Evolutionary conservation across 140 eudicot genomes (phyloP).

Genomic region (Erigeron philadelphicus): DNA sequence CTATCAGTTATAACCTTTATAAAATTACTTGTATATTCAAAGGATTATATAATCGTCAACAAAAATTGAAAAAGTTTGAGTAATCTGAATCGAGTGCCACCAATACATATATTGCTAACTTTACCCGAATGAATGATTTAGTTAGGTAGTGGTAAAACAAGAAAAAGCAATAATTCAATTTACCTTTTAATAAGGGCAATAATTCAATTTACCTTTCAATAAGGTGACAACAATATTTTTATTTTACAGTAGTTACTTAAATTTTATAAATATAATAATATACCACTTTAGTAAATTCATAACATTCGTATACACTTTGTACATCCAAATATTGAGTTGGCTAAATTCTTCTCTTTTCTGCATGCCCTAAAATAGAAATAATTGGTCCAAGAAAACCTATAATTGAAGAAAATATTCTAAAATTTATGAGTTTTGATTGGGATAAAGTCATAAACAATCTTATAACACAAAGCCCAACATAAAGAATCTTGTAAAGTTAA

Average conservation of each 20-base stretch:
- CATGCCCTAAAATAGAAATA: slow-evolving; percentile 25
- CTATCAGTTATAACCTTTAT: no score
- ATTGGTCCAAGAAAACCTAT: slow-evolving; percentile 7
- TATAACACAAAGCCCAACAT: slow-evolving; percentile 21
- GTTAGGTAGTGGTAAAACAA: slow-evolving; percentile 23
- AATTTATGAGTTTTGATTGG: slow-evolving; percentile 13
- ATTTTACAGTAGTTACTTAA: background rate
- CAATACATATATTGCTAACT: slow-evolving; percentile 24
- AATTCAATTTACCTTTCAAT: slow-evolving; percentile 1
- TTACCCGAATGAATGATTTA: slow-evolving; percentile 13
- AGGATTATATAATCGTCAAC: no score
- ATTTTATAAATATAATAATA: background rate
- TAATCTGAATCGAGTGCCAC: slow-evolving; percentile 9
- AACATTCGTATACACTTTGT: slow-evolving; percentile 1
- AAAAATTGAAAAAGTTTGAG: no score
- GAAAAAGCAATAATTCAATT: slow-evolving; percentile 25
- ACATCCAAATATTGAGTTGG: background rate
- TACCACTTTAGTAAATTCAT: background rate
- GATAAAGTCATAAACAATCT: slow-evolving; percentile 20
- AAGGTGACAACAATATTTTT: slow-evolving; percentile 11
- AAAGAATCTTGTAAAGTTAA: slow-evolving; percentile 22
- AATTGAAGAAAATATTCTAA: background rate
- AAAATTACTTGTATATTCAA: no score
- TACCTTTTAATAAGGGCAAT: background rate
- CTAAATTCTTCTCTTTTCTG: slow-evolving; percentile 11